Evolutionary conservation across 345 rosid species (phyloP), one percentile per base, ranked within the genome.

Genomic region (Camelina laxa): DNA sequence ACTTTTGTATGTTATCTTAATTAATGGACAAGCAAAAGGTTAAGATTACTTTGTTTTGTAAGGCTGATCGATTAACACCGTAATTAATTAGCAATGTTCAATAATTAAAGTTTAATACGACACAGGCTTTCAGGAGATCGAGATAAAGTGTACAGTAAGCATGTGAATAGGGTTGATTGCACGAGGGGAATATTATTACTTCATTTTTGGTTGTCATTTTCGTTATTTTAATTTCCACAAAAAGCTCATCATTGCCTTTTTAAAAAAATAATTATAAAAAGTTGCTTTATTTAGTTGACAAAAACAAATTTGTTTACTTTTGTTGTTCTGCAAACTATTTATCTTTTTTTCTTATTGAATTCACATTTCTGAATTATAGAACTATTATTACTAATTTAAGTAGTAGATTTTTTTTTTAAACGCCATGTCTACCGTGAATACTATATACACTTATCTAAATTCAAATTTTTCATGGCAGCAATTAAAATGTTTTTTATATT

Each of bases 101-200:
- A 62, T 70, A 62, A 45, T 64, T 65, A 65, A 48, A 30, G 54
- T 42, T 59, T 72, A 72, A 78, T 78, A 72, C 67, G 81, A 78
- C 81, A 78, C 73, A n/a, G 77, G 42, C 44, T 77, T 77, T 77
- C 62, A 77, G 77, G 80, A 77, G 73, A 71, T 59, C 80, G 77
- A 77, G 63, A 58, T 70, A 65, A 71, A 72, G 72, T 50, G 69
- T 51, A 59, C 80, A 77, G 77, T 67, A 65, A 57, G 73, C 81
- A 78, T 78, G 81, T 78, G 81, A 78, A 58, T 72, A 51, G 6
- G 74, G 64, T 72, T 66, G 77, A 67, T 72, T 66, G 81, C 81
- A 78, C 77, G 77, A 72, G 81, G 77, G 77, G 81, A 24, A 67
- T 72, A 78, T 78, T 66, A 71, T 78, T 78, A 72, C 77, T 71